phyloP scores from a whole-genome alignment of 164 flowering plant genomes.

The Magnolia sinica region DNA sequence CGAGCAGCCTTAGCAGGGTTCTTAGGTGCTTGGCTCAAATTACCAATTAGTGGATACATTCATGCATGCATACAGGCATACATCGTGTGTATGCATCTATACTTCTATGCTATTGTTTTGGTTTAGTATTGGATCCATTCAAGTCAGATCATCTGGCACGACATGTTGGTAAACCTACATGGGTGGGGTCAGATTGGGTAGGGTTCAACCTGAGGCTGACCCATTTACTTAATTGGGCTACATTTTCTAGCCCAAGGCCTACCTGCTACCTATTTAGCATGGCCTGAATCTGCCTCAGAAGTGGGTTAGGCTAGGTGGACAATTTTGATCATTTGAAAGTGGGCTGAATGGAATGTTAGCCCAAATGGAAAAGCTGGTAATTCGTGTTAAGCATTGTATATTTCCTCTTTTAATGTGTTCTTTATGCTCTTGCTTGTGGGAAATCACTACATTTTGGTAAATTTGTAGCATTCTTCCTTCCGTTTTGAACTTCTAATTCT shows the following conservation, averaged over 20 bases:
- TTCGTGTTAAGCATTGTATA: too few species aligned
- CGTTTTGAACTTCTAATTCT: not conserved
- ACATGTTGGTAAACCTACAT: not conserved
- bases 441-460: not conserved
- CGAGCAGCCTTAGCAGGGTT: too few species aligned
- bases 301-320: not conserved
- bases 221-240: not conserved
- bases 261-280: not conserved
- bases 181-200: not conserved
- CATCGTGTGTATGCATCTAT: too few species aligned
- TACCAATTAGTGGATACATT: too few species aligned
- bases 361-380: too few species aligned
- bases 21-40: too few species aligned
- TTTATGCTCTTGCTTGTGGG: not conserved
- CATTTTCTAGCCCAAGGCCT: not conserved
- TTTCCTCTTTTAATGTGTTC: not conserved
- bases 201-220: not conserved
- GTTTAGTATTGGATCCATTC: too few species aligned
- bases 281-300: not conserved
- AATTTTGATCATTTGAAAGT: too few species aligned
- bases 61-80: too few species aligned
- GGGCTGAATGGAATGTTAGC: too few species aligned
- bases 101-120: too few species aligned
- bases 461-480: not conserved
- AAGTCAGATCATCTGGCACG: not conserved